Conservation (phyloP, 148 eudicot species). For the Dysphania ambrosioides region DNA sequence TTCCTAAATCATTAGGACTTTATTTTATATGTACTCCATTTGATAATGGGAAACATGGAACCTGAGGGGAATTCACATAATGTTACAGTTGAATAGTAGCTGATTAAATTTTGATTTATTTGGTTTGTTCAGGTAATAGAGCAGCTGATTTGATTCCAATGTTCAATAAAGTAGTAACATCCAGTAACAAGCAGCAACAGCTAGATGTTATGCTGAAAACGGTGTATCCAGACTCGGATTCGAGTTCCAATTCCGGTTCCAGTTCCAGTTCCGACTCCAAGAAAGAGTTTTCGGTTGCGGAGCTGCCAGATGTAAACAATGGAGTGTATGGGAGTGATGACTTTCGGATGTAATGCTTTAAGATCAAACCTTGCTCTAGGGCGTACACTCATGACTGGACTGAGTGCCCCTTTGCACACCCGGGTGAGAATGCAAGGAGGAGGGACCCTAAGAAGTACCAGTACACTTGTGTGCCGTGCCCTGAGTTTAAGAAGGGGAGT, state of each 20-base stretch:
- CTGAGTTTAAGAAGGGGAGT: constrained; percentile 76
- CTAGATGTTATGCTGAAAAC: constrained; percentile 47
- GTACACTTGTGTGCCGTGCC: constrained; percentile 94
- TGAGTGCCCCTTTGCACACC: constrained; percentile 93
- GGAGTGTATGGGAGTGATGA: constrained; percentile 79
- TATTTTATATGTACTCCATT: no score
- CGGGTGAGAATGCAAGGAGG: constrained; percentile 90
- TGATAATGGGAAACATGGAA: no score
- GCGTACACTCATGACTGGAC: constrained; percentile 99
- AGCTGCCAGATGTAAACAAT: constrained; percentile 78
- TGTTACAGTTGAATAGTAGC: no score
- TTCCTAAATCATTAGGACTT: no score
- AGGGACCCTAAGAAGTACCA: constrained; percentile 75
- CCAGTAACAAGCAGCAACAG: constrained; percentile 27
- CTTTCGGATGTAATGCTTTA: constrained; percentile 85
- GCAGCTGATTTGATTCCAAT: constrained; percentile 61
- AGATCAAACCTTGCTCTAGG: constrained; percentile 92
- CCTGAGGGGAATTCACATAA: no score
- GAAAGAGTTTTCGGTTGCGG: constrained; percentile 58
- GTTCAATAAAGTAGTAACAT: constrained; percentile 19
- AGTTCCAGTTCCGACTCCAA: constrained; percentile 27
- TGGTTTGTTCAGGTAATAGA: constrained; percentile 24
- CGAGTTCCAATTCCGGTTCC: constrained; percentile 7
- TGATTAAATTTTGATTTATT: background rate
- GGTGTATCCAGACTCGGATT: constrained; percentile 13